These are phyloP conservation scores for Malassezia sympodialis DNA, from an alignment of 1,284 basidiomycete genomes.

Conservation along the genomic window DNA sequence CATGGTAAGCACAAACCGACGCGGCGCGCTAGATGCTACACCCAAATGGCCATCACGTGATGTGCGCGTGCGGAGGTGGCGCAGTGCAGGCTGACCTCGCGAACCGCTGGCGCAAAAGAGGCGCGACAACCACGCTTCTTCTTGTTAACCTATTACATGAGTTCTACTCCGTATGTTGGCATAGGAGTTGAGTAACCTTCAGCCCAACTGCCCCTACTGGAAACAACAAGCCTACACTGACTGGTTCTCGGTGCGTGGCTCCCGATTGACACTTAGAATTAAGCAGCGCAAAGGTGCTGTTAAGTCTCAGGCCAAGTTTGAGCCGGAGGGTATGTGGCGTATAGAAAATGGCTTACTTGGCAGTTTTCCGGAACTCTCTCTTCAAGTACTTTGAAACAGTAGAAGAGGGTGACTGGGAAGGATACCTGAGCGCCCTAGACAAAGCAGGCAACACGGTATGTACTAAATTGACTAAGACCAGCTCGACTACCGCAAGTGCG, in stretches of 20 bases:
- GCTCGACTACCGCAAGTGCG: constrained; percentile 91
- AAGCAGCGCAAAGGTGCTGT: constrained; percentile 45
- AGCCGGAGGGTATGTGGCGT: constrained; percentile 48
- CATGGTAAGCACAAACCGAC: constrained; percentile 20
- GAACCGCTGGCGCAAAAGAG: neutral
- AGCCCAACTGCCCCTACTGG: constrained; percentile 20
- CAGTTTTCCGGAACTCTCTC: constrained; percentile 89
- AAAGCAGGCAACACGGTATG: constrained; percentile 66
- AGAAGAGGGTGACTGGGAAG: constrained; percentile 66
- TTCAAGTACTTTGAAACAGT: constrained; percentile 85
- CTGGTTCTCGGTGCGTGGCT: constrained; percentile 46
- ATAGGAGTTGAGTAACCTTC: neutral
- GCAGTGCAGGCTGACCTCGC: neutral
- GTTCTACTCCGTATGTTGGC: constrained; percentile 20
- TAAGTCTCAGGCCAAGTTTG: constrained; percentile 54
- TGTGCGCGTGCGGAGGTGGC: neutral
- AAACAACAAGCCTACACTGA: constrained; percentile 50
- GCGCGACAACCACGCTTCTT: neutral
- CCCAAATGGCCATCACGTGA: neutral
- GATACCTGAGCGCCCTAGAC: constrained; percentile 67
- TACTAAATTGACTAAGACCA: constrained; percentile 74
- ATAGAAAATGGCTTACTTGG: neutral
- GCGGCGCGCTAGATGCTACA: neutral
- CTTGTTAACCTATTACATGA: constrained; percentile 11
- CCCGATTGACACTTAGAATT: constrained; percentile 3